phyloP scores from a whole-genome alignment of 345 rosid genomes.

The Salix koriyanagi region DNA sequence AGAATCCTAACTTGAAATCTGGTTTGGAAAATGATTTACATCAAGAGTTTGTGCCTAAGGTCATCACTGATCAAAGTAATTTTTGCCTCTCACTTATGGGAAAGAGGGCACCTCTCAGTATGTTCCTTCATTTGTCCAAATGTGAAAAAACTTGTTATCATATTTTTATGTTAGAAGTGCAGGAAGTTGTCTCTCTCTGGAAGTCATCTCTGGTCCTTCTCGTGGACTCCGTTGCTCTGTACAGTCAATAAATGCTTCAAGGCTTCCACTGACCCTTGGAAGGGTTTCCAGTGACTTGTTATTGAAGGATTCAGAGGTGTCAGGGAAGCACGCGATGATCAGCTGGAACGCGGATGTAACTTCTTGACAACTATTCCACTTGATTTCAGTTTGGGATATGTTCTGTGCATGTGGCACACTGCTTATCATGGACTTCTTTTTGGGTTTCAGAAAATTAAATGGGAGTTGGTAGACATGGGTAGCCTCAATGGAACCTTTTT shows the following conservation, averaged over 20 bases:
- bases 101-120: slow-evolving; percentile 15
- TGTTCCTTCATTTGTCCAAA: slow-evolving; percentile 22
- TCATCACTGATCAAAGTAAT: slow-evolving; percentile 67
- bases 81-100: slow-evolving; percentile 25
- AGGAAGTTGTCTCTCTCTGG: slow-evolving; percentile 87
- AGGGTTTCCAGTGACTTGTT: slow-evolving; percentile 73
- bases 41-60: slow-evolving; percentile 29
- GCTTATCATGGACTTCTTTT: slow-evolving; percentile 2
- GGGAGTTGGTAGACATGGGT: slow-evolving; percentile 98
- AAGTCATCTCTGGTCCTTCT: slow-evolving; percentile 89
- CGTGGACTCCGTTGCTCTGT: slow-evolving; percentile 51
- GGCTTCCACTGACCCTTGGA: slow-evolving; percentile 81
- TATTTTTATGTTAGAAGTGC: slow-evolving; percentile 74
- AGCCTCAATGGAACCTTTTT: slow-evolving; percentile 94
- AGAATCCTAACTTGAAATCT: slow-evolving; percentile 25
- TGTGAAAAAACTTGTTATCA: slow-evolving; percentile 43
- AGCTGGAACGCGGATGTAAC: slow-evolving; percentile 81
- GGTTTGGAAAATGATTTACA: slow-evolving; percentile 31
- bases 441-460: slow-evolving; percentile 69
- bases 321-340: slow-evolving; percentile 95
- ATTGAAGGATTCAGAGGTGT: slow-evolving; percentile 86
- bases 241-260: slow-evolving; percentile 56
- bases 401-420: slow-evolving; percentile 13
- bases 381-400: slow-evolving; percentile 16
- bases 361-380: slow-evolving; percentile 10